Percentiles rank a stretch among this genome's conserved stretches.
These are phyloP conservation scores for Lablab purpureus DNA, from an alignment of 306 rosid genomes.

Conservation along the genomic window DNA sequence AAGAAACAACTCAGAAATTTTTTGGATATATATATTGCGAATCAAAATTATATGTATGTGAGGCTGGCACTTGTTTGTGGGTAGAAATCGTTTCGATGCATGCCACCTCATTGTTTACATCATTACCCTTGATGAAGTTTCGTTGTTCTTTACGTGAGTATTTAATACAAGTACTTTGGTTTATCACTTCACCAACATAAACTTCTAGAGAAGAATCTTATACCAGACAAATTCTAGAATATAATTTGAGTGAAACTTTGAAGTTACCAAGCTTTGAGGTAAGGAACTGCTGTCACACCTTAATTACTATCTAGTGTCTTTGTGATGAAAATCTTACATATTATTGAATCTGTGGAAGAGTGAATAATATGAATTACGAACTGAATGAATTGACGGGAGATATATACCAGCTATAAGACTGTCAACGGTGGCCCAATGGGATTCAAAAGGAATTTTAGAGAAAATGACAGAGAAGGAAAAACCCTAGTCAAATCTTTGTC, in stretches of 20 bases:
- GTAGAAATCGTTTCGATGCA: constrained; percentile 13
- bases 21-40: constrained; percentile 31
- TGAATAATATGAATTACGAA: neutral
- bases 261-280: neutral
- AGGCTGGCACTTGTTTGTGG: constrained; percentile 30
- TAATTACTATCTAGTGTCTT: too few species aligned
- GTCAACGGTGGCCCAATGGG: constrained; percentile 28
- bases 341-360: neutral
- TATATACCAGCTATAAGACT: neutral
- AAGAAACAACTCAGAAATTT: constrained; percentile 21
- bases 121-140: constrained; percentile 5
- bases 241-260: neutral
- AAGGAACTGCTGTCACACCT: neutral
- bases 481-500: constrained; percentile 10
- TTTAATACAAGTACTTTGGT: constrained; percentile 22
- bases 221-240: neutral
- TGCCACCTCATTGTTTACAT: constrained; percentile 37
- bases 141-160: constrained; percentile 43
- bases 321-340: too few species aligned
- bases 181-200: constrained; percentile 10
- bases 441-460: constrained; percentile 27
- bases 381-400: neutral
- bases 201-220: constrained; percentile 28
- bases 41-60: constrained; percentile 36
- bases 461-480: constrained; percentile 28